Conservation (phyloP, 2,329 filamentous ascomycete species). For the Torrubiella hemipterigena region DNA sequence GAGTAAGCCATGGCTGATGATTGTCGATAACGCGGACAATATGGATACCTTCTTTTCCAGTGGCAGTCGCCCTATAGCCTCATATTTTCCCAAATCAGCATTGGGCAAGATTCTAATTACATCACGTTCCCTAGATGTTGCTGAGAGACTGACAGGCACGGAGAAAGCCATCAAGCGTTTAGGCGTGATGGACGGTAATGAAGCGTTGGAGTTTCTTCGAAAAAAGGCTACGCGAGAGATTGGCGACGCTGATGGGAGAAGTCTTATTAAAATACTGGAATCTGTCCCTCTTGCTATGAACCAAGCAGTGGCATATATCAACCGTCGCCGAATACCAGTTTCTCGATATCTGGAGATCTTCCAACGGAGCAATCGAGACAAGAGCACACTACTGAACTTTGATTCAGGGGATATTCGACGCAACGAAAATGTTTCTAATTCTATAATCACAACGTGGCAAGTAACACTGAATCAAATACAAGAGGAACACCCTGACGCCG, state of each 20-base stretch:
- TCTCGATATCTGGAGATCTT: constrained; percentile 18
- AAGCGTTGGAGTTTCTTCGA: constrained; percentile 3
- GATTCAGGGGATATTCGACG: constrained; percentile 7
- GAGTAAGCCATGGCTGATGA: constrained; percentile 9
- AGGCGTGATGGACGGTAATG: constrained; percentile 1
- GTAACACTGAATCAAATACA: constrained; percentile 21
- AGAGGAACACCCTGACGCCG: constrained; percentile 17
- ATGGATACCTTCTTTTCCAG: constrained; percentile 4
- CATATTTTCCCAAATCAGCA: constrained; percentile 8
- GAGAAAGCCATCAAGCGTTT: constrained; percentile 4
- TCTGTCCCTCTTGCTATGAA: constrained; percentile 15
- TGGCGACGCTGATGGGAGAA: not conserved
- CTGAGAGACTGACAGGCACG: constrained; percentile 7
- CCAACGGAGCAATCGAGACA: constrained; percentile 13
- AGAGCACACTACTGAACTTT: constrained; percentile 10
- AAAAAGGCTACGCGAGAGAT: constrained; percentile 1
- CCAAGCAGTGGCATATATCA: constrained; percentile 16
- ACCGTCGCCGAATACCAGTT: constrained; percentile 11
- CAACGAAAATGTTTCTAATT: constrained; percentile 10
- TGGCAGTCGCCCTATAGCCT: constrained; percentile 5
- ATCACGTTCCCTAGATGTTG: constrained; percentile 8
- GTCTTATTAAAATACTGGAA: constrained; percentile 8
- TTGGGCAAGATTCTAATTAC: constrained; percentile 9
- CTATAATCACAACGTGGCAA: constrained; percentile 16
- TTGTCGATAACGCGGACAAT: constrained; percentile 11